phyloP scores from a whole-genome alignment of 2,329 filamentous ascomycete species.

The Macrophomina pseudophaseolina region DNA sequence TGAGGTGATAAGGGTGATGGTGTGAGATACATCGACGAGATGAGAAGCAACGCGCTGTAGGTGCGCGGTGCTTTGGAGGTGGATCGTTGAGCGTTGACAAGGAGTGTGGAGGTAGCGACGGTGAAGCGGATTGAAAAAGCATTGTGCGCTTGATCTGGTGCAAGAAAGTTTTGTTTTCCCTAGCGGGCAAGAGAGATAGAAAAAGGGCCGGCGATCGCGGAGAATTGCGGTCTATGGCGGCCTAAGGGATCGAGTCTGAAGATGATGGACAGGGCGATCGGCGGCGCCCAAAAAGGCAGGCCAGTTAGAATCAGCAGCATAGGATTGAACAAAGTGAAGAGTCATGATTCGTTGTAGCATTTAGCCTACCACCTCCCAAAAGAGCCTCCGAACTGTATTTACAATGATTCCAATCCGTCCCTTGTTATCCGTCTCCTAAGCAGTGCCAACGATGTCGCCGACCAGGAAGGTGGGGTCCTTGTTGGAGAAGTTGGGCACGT shows the following conservation, averaged over 20 bases:
- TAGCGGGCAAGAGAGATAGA: constrained; percentile 13
- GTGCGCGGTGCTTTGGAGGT: constrained; percentile 31
- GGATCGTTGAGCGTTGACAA: constrained; percentile 35
- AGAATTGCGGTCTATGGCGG: neutral
- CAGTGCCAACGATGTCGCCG: constrained; percentile 35
- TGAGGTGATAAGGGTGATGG: constrained; percentile 25
- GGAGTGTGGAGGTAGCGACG: constrained; percentile 38
- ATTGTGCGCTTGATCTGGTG: constrained; percentile 33
- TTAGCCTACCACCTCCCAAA: neutral
- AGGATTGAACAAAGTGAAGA: no score
- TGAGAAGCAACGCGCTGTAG: no score
- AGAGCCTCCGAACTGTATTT: neutral
- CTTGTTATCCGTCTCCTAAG: neutral
- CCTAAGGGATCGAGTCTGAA: constrained; percentile 9
- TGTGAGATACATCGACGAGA: constrained; percentile 7
- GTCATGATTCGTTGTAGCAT: no score
- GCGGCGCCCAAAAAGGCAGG: no score
- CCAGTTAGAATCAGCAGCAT: no score
- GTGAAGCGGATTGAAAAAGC: constrained; percentile 46
- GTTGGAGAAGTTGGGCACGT: constrained; percentile 44
- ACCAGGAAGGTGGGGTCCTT: constrained; percentile 36
- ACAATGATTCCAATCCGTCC: neutral
- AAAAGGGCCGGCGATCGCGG: neutral
- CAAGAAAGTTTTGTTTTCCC: neutral
- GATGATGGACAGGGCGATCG: constrained; percentile 8